phyloP scores from a whole-genome alignment of 148 eudicot species.

The Polygonum aviculare region DNA sequence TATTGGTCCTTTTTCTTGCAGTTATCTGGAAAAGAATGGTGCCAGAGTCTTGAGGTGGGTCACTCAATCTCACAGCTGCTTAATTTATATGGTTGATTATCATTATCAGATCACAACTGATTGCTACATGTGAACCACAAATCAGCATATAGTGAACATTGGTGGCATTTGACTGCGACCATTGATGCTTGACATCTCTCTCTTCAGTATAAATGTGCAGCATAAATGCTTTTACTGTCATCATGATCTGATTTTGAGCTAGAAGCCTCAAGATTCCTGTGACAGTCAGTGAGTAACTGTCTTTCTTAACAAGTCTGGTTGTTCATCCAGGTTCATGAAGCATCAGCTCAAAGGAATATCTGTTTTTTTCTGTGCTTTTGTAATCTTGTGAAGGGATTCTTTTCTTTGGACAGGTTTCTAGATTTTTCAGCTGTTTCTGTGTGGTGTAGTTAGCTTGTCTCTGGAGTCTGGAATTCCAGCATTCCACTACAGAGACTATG shows the following conservation, averaged over 20 bases:
- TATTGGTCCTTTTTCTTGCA: slow-evolving; percentile 30
- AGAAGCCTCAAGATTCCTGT: not conserved
- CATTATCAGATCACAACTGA: not conserved
- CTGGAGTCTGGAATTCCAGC: not conserved
- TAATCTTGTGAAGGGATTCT: not conserved
- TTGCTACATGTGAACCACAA: not conserved
- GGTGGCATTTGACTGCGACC: not conserved
- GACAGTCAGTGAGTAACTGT: not conserved
- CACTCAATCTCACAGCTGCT: not conserved
- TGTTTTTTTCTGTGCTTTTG: not conserved
- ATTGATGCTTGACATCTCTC: not conserved
- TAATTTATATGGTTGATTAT: not conserved
- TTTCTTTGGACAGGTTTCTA: not conserved
- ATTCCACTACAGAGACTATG: not conserved
- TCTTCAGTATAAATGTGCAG: not conserved
- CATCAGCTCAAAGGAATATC: not conserved
- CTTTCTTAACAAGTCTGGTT: not conserved
- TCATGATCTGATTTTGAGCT: not conserved
- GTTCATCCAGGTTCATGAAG: not conserved
- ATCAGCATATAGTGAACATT: not conserved
- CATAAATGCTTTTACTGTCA: not conserved
- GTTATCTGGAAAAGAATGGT: slow-evolving; percentile 84
- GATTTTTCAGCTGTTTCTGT: not conserved
- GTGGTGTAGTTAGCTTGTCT: slow-evolving; percentile 1
- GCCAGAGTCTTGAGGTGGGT: slow-evolving; percentile 80